phyloP scores from a whole-genome alignment of 2,329 filamentous ascomycete genomes.

The Fusarium floridanum region DNA sequence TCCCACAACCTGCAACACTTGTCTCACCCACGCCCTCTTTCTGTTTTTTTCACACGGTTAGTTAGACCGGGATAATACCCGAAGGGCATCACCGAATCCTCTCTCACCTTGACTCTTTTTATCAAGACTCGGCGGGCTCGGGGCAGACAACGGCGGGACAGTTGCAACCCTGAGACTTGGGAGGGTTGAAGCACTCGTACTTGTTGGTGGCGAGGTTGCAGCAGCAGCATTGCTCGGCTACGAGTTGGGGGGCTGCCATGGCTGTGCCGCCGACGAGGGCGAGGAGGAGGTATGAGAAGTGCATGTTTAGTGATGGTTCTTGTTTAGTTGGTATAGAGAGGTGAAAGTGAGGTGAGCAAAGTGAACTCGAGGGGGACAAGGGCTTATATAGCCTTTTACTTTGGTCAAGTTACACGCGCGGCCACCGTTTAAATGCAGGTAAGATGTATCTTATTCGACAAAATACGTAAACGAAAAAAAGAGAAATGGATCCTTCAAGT shows the following conservation, averaged over 20 bases:
- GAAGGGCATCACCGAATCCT: background rate
- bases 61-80: background rate
- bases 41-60: background rate
- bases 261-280: background rate
- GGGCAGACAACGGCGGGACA: conserved; percentile 5
- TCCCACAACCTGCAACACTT: background rate
- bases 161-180: conserved; percentile 1
- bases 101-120: background rate
- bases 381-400: background rate
- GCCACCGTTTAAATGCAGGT: background rate
- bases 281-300: background rate
- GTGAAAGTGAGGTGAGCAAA: background rate
- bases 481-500: background rate
- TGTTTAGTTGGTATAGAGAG: background rate
- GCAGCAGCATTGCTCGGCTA: conserved; percentile 19
- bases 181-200: conserved; percentile 9
- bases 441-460: background rate
- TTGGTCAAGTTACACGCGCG: background rate
- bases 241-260: background rate
- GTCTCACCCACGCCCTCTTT: background rate
- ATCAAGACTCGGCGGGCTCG: background rate
- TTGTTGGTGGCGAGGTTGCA: conserved; percentile 17
- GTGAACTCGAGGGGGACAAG: background rate
- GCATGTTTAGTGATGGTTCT: background rate
- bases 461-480: background rate